Base-by-base conservation (phyloP, 148 eudicot genomes). In the Cornus suecica region DNA sequence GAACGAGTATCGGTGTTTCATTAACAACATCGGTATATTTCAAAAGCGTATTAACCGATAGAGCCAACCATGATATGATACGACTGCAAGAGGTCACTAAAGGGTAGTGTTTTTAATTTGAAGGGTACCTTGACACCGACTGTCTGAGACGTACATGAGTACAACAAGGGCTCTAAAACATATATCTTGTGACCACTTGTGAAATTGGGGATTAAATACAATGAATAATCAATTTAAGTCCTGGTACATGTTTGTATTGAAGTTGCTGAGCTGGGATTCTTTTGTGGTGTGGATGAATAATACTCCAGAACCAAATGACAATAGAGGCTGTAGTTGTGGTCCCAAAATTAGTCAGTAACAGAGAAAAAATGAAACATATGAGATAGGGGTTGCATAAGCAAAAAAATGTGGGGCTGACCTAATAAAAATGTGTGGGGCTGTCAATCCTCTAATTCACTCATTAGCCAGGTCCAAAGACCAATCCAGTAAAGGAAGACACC, bases 261-360 rank as follows among this genome's bases (percentile, higher is more conserved):
- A 56, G 23, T 54, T 24, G 81, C 65, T 65, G 68, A 78, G 78
- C 75, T 78, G 81, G 85, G 78, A 65, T 69, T 70, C 28, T 58
- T 76, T 77, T 30, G 63, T 68, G 66, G 60, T 70, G 60, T 70
- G 63, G 76, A 70, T 65, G 75, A 70, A 63, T 65, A 64, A 71
- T 29, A 72, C 54, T 68, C 45, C 34, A 25, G 56, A 16, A 67
- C 14, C 61, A 28, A 73, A 74, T 79, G 80, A 65, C 68, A 83
- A 20, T 56, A 34, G 69, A 62, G 45, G 29, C 23, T 32, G 5
- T 5, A 32, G n/a, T 10, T 3, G 85, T 83, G 85, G 82, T n/a
- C 82, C 85, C 85, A 26, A 25, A 34, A 26, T 31, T 75, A 56
- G 71, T 68, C 73, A 54, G 62, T 25, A 60, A 48, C 69, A 70